A percentile compares a stretch with the other conserved stretches of the same genome.
Conservation (phyloP, 2,329 filamentous ascomycete genomes). For the Fusarium palustre region DNA sequence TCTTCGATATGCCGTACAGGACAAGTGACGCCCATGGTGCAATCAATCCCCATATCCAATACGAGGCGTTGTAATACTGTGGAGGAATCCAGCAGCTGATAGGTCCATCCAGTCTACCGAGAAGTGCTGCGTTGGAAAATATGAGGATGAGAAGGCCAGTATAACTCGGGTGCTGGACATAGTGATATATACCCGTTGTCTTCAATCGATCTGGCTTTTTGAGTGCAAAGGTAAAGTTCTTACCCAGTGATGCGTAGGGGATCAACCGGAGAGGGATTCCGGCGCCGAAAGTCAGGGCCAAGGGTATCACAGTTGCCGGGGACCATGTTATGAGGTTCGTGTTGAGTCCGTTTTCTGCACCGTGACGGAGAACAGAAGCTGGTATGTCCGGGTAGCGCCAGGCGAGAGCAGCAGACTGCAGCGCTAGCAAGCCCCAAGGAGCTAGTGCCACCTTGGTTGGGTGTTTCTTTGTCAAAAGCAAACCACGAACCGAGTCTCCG, state of each 20-base stretch:
- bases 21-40: constrained; percentile 30
- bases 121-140: constrained; percentile 48
- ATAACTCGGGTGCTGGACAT: constrained; percentile 66
- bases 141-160: constrained; percentile 56
- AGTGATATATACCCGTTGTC: constrained; percentile 61
- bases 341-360: constrained; percentile 51
- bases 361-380: constrained; percentile 44
- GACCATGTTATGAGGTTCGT: constrained; percentile 53
- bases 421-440: constrained; percentile 43
- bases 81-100: constrained; percentile 55
- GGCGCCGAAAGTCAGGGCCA: constrained; percentile 49
- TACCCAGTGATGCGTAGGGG: constrained; percentile 60
- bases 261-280: constrained; percentile 51
- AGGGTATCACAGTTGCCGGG: constrained; percentile 49
- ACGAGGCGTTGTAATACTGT: constrained; percentile 10
- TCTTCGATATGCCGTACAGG: constrained; percentile 44
- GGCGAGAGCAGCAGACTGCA: constrained; percentile 40
- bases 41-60: constrained; percentile 9
- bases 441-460: constrained; percentile 34
- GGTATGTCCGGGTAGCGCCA: constrained; percentile 39
- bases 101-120: constrained; percentile 54
- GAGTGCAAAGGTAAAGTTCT: constrained; percentile 66
- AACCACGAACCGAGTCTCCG: constrained; percentile 39
- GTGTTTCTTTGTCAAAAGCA: constrained; percentile 47
- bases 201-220: constrained; percentile 58